Evolutionary conservation across 352 stramenopile genomes (phyloP).

Genomic region (Phytophthora fragariae): DNA sequence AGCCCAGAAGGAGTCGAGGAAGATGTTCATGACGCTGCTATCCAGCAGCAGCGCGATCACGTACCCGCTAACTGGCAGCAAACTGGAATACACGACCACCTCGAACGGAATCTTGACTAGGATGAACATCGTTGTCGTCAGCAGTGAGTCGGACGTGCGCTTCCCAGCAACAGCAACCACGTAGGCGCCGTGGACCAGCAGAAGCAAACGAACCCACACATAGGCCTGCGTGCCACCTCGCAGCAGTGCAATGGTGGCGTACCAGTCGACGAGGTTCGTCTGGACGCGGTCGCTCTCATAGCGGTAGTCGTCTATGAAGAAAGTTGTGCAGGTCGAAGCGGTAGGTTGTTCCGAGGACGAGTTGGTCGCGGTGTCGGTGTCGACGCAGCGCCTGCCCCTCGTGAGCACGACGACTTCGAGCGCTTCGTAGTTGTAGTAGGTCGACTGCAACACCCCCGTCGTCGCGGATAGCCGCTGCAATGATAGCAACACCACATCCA

Average conservation of each 20-base stretch:
- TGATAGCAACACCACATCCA: slow-evolving; percentile 40
- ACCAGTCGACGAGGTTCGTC: slow-evolving; percentile 49
- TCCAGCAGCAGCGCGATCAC: slow-evolving; percentile 50
- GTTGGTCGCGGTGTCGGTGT: background rate
- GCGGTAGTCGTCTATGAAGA: slow-evolving; percentile 64
- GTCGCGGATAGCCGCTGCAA: slow-evolving; percentile 19
- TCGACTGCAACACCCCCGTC: slow-evolving; percentile 3
- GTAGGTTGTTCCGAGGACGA: background rate
- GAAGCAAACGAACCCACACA: slow-evolving; percentile 51
- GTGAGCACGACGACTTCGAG: slow-evolving; percentile 42
- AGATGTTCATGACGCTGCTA: slow-evolving; percentile 44
- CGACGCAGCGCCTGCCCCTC: slow-evolving; percentile 28
- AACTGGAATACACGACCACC: slow-evolving; percentile 57
- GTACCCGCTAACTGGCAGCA: slow-evolving; percentile 49
- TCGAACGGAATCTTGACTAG: slow-evolving; percentile 57
- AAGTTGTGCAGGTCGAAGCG: slow-evolving; percentile 20
- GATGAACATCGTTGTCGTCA: slow-evolving; percentile 12
- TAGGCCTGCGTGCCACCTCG: slow-evolving; percentile 50
- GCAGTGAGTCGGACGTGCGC: background rate
- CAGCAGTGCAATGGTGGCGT: slow-evolving; percentile 35
- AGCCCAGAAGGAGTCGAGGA: slow-evolving; percentile 46
- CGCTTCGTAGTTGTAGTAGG: slow-evolving; percentile 19
- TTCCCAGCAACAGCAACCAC: background rate
- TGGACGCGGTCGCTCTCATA: slow-evolving; percentile 52
- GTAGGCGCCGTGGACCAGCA: slow-evolving; percentile 46